A percentile compares a stretch with the other conserved stretches of the same genome.
Evolutionary conservation across 768 basidiomycete species (phyloP).

Genomic region (Polyporus arcularius): DNA sequence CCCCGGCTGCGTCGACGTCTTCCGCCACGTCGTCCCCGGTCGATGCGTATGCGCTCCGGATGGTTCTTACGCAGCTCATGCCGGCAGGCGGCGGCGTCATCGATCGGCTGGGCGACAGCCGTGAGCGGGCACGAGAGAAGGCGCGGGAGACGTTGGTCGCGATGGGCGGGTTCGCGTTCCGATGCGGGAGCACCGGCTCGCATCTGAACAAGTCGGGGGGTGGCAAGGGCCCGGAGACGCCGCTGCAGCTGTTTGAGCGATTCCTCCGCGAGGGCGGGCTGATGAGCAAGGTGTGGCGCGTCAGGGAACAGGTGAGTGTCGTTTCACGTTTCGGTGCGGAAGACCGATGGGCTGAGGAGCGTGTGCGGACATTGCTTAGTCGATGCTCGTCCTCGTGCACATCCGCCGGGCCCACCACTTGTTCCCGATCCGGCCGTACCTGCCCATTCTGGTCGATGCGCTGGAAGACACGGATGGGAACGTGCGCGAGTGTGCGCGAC

Average conservation of each 20-base stretch:
- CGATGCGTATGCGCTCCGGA: slow-evolving; percentile 64
- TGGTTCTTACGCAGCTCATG: slow-evolving; percentile 66
- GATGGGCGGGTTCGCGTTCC: slow-evolving; percentile 72
- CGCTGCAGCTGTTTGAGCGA: slow-evolving; percentile 69
- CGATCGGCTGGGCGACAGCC: slow-evolving; percentile 79
- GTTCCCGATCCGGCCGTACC: slow-evolving; percentile 82
- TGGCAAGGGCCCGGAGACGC: slow-evolving; percentile 69
- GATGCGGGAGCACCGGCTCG: slow-evolving; percentile 36
- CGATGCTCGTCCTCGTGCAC: slow-evolving; percentile 68
- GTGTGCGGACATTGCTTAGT: slow-evolving; percentile 21
- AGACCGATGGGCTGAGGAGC: neutral
- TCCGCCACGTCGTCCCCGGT: slow-evolving; percentile 51
- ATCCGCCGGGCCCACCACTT: slow-evolving; percentile 69
- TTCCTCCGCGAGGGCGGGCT: slow-evolving; percentile 72
- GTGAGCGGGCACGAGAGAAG: slow-evolving; percentile 68
- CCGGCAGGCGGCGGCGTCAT: slow-evolving; percentile 70
- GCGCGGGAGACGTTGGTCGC: slow-evolving; percentile 77
- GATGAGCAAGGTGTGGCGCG: slow-evolving; percentile 81
- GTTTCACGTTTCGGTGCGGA: neutral
- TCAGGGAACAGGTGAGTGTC: slow-evolving; percentile 76
- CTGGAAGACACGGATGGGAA: slow-evolving; percentile 90
- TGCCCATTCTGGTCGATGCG: slow-evolving; percentile 75
- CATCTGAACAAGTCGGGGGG: slow-evolving; percentile 46
- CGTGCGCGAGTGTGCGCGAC: slow-evolving; percentile 84
- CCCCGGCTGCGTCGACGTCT: slow-evolving; percentile 42